Percentiles rank a stretch among this genome's conserved stretches.
phyloP scores from a whole-genome alignment of 2,329 filamentous ascomycete species.

The Monosporascus sp. region DNA sequence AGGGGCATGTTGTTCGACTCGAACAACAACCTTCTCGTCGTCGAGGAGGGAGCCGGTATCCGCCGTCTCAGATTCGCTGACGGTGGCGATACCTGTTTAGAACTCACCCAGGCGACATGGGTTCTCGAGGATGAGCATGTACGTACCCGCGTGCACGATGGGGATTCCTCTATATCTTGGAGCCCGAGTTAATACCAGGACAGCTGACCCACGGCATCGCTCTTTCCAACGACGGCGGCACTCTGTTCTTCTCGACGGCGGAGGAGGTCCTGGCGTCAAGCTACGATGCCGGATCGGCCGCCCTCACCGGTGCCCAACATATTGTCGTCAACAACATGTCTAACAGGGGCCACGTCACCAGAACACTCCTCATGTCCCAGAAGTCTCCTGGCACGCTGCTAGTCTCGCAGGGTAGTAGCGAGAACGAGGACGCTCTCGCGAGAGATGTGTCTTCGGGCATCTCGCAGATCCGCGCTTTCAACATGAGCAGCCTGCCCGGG shows the following conservation, averaged over 20 bases:
- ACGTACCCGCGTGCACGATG: not conserved
- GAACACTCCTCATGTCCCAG: slow-evolving; percentile 59
- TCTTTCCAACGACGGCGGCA: slow-evolving; percentile 45
- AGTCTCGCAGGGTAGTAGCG: slow-evolving; percentile 58
- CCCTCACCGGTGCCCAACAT: slow-evolving; percentile 34
- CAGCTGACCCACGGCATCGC: slow-evolving; percentile 53
- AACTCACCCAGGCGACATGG: slow-evolving; percentile 15
- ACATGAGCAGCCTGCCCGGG: slow-evolving; percentile 27
- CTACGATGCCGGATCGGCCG: slow-evolving; percentile 50
- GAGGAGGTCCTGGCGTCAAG: slow-evolving; percentile 56
- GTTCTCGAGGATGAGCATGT: slow-evolving; percentile 4
- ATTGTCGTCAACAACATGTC: slow-evolving; percentile 58
- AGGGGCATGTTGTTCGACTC: slow-evolving; percentile 30
- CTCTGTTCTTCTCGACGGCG: slow-evolving; percentile 50
- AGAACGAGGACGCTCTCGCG: slow-evolving; percentile 55
- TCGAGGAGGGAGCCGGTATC: slow-evolving; percentile 26
- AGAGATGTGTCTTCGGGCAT: slow-evolving; percentile 47
- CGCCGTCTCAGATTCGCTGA: slow-evolving; percentile 27
- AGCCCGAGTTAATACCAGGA: not conserved
- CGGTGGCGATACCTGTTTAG: slow-evolving; percentile 21
- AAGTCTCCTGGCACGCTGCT: slow-evolving; percentile 52
- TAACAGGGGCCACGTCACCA: slow-evolving; percentile 55
- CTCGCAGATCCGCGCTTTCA: slow-evolving; percentile 49
- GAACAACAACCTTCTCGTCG: slow-evolving; percentile 30
- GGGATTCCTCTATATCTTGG: not conserved